Base-by-base conservation (phyloP, 2,329 filamentous ascomycete genomes). In the Neopestalotiopsis sp. region DNA sequence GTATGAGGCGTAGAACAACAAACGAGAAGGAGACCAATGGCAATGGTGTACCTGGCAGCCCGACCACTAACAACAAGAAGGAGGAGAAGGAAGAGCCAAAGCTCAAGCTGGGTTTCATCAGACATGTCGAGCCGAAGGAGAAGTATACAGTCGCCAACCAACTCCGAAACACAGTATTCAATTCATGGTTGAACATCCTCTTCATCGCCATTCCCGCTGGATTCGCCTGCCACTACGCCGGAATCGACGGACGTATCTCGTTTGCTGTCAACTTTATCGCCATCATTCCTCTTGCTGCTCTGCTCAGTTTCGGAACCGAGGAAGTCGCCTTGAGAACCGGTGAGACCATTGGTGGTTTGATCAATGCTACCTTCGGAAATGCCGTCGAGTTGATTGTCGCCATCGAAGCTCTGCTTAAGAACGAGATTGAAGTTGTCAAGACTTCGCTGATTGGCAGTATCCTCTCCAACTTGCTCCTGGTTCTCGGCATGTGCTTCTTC, bases 181-280 rank as follows among this genome's bases (percentile, higher is more conserved):
- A 89, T 75, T 96, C 93, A 0, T 97, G 93, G 89, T 92, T 97
- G 82, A 98, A 98, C 76, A 76, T 97, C 30, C 82, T 98, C 32
- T 83, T 97, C 28, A 66, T 97, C 17, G 90, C 91, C 28, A 94
- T 93, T 0, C 95, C 95, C 0, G 88, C 90, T 42, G 95, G 95
- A 69, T 94, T 97, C 75, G 92, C 88, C 1, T 79, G 95, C 66
- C 89, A 93, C 75, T 94, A 91, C 76, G 81, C 92, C 69, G 87
- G 86, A 24, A 69, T 73, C 17, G 73, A 75, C 28, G 78, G 76
- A 40, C 72, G 69, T 9, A 69, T 77, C 40, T 84, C 96, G 61
- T 98, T 98, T 76, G 89, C 95, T 68, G 88, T 98, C 81, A 98
- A 98, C 83, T 98, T 98, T 76, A 88, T 98, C 72, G 95, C 95